phyloP scores from a whole-genome alignment of 2,329 filamentous ascomycete genomes.

The Venturia nashicola region DNA sequence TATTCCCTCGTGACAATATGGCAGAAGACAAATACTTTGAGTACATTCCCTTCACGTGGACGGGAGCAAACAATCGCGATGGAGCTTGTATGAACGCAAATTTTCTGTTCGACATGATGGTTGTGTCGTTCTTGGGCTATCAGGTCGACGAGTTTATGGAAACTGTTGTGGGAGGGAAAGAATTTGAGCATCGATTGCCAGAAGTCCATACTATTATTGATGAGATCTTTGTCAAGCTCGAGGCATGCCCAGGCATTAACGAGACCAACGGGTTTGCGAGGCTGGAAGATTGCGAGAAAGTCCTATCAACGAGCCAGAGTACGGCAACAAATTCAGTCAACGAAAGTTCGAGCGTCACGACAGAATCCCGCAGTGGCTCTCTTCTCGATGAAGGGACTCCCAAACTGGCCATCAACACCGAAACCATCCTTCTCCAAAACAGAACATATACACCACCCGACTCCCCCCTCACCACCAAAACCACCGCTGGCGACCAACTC shows the following conservation, averaged over 20 bases:
- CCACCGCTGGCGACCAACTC: background rate
- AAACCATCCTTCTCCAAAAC: background rate
- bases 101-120: slow-evolving; percentile 18
- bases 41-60: slow-evolving; percentile 18
- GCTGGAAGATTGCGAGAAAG: background rate
- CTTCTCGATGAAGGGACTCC: background rate
- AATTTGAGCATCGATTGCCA: background rate
- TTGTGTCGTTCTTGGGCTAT: slow-evolving; percentile 16
- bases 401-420: background rate
- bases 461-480: background rate
- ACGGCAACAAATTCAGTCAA: background rate
- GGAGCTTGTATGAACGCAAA: slow-evolving; percentile 3
- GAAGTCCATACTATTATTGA: background rate
- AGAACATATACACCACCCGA: background rate
- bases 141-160: slow-evolving; percentile 20
- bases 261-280: background rate
- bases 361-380: background rate
- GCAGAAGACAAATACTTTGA: slow-evolving; percentile 16
- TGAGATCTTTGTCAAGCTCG: background rate
- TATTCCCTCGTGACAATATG: slow-evolving; percentile 11
- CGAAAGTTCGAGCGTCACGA: background rate
- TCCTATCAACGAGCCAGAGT: background rate
- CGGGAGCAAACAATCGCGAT: slow-evolving; percentile 12
- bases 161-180: slow-evolving; percentile 12
- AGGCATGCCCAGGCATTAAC: background rate